Percentiles rank a stretch among this genome's conserved stretches.
phyloP scores from a whole-genome alignment of 371 early-diverging fungal genomes.

The Umbelopsis sp. region DNA sequence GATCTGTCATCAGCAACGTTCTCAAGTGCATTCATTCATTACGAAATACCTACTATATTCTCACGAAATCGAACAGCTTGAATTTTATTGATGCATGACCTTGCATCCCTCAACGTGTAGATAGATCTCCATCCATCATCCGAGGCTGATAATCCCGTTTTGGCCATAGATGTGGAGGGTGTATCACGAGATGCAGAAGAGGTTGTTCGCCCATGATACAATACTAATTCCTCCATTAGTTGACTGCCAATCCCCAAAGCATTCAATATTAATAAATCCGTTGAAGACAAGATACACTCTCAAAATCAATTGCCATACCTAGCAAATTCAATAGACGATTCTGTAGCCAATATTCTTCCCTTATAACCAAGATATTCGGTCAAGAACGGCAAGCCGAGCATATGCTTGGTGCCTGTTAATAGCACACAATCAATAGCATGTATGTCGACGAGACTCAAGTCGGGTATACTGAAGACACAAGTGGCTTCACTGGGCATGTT shows the following conservation, averaged over 20 bases:
- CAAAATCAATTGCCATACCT: slow-evolving; percentile 23
- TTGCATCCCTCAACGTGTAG: slow-evolving; percentile 64
- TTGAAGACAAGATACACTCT: too few species aligned
- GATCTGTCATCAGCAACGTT: background rate
- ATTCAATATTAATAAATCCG: too few species aligned
- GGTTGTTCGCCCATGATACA: slow-evolving; percentile 48
- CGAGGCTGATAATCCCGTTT: background rate
- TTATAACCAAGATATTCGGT: slow-evolving; percentile 85
- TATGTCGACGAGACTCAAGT: slow-evolving; percentile 58
- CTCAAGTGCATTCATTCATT: slow-evolving; percentile 27
- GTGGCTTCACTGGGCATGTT: slow-evolving; percentile 26
- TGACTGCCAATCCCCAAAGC: slow-evolving; percentile 35
- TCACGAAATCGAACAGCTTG: slow-evolving; percentile 69
- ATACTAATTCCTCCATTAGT: slow-evolving; percentile 69
- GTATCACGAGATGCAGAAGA: slow-evolving; percentile 28
- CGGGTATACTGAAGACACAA: slow-evolving; percentile 52
- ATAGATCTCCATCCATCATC: slow-evolving; percentile 47
- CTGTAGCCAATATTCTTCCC: slow-evolving; percentile 82
- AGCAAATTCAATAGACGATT: slow-evolving; percentile 81
- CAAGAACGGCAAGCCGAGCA: slow-evolving; percentile 81
- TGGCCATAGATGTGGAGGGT: slow-evolving; percentile 18
- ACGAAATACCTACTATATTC: slow-evolving; percentile 41
- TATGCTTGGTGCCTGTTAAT: slow-evolving; percentile 73
- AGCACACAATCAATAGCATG: slow-evolving; percentile 75
- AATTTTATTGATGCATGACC: slow-evolving; percentile 66